These are phyloP conservation scores for Hygrophila difformis DNA, from an alignment of 257 asterid species.

Conservation along the genomic window DNA sequence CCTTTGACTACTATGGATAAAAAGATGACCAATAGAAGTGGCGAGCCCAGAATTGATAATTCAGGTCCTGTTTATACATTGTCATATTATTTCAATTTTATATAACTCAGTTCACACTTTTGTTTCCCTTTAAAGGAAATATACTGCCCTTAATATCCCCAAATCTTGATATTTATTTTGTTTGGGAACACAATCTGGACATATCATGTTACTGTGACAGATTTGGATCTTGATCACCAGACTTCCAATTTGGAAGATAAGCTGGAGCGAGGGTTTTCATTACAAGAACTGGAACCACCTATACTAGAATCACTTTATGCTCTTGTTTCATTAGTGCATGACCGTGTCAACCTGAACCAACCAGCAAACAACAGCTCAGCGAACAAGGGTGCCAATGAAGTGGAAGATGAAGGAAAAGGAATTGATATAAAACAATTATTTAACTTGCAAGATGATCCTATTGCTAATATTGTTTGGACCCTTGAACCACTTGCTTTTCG, in stretches of 20 bases:
- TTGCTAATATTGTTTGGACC: constrained; percentile 65
- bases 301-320: constrained; percentile 53
- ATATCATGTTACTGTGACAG: constrained; percentile 28
- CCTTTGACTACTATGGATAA: constrained; percentile 28
- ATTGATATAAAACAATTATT: constrained; percentile 19
- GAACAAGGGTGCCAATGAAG: constrained; percentile 24
- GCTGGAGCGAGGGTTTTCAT: constrained; percentile 26
- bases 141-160: constrained; percentile 1
- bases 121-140: constrained; percentile 9
- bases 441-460: constrained; percentile 58
- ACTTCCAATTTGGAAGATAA: constrained; percentile 25
- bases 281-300: constrained; percentile 56
- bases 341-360: constrained; percentile 39
- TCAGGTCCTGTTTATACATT: constrained; percentile 21
- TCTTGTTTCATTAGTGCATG: constrained; percentile 70
- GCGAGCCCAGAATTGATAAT: constrained; percentile 26
- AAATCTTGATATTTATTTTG: constrained; percentile 10
- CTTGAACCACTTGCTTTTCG: constrained; percentile 57
- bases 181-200: constrained; percentile 16
- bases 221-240: constrained; percentile 22
- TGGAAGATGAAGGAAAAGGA: constrained; percentile 27
- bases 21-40: constrained; percentile 21
- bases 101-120: neutral
- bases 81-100: constrained; percentile 3
- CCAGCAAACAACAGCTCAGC: constrained; percentile 23